These are phyloP conservation scores for Nemania serpens DNA, from an alignment of 2,329 filamentous ascomycete species.

Conservation along the genomic window DNA sequence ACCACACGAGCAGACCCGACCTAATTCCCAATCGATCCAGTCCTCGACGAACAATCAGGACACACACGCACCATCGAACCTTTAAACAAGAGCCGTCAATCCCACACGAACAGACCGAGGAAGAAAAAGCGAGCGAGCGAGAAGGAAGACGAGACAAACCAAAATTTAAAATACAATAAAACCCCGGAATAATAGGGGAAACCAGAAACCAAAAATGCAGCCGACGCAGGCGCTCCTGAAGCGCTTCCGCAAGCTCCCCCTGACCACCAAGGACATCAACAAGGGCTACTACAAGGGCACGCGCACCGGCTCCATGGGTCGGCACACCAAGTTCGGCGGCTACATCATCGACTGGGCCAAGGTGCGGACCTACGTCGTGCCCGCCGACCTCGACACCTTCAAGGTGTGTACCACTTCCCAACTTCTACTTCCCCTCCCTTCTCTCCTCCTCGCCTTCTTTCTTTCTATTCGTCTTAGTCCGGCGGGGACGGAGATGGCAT, in stretches of 20 bases:
- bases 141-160: too few relatives aligned
- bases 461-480: not conserved
- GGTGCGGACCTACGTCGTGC: conserved; percentile 88
- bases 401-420: too few relatives aligned
- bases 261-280: conserved; percentile 92
- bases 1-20: too few relatives aligned
- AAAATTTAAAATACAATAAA: too few relatives aligned
- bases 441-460: too few relatives aligned
- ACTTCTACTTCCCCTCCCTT: too few relatives aligned
- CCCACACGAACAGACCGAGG: too few relatives aligned
- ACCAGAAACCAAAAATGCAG: conserved; percentile 56
- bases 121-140: not conserved
- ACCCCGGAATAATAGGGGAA: too few relatives aligned
- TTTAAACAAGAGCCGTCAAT: too few relatives aligned
- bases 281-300: conserved; percentile 98
- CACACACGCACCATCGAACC: too few relatives aligned
- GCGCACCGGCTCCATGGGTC: conserved; percentile 83
- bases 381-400: conserved; percentile 69
- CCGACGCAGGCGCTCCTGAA: conserved; percentile 70
- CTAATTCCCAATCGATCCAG: too few relatives aligned
- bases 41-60: too few relatives aligned
- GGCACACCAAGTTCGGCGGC: conserved; percentile 80
- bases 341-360: conserved; percentile 85
- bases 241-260: conserved; percentile 72
- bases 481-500: not conserved